Evolutionary conservation across 2,329 filamentous ascomycete species (phyloP), one percentile per base, ranked within the genome.

Genomic region (Scytalidium lignicola): DNA sequence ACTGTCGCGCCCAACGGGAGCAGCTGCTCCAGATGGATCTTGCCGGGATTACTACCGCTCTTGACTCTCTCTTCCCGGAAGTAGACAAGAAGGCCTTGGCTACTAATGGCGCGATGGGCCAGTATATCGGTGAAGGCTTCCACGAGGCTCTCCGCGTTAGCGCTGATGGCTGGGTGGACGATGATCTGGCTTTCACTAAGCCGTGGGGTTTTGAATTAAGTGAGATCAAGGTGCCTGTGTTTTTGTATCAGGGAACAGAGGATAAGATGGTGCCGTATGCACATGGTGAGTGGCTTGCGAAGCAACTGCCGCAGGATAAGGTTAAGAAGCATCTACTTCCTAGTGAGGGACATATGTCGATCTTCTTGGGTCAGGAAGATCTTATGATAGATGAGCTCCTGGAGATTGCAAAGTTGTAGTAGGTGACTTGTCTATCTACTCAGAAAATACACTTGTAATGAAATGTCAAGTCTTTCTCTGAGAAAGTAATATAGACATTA

Each of bases 151-250:
- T 61, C 7, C 50, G 52, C 46, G 23, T 51, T 23, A 43, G 46
- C 46, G 42, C 44, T 3, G 58, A 60, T 22, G 59, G 59, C 10
- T 60, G 58, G 57, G 49, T 61, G 12, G 59, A 62, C 46, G 59
- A 62, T 43, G 56, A 58, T 41, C 44, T 62, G 23, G 53, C 53
- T 5, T 58, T 59, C 21, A 43, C 51, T 7, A 41, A 40, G 13
- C 56, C 57, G 0, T 62, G 59, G 59, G 58, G 59, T 0, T 61
- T 62, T 37, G 53, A 56, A 2, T 20, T 62, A 13, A 23, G 12
- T 19, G 59, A 62, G 39, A 50, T 62, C 41, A 53, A 54, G 32
- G 49, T 52, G 28, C 57, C 58, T 2, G 55, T 61, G 3, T 44
- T 57, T 20, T 43, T 61, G 12, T 61, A 58, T 28, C 57, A 60